Percentiles rank a stretch among this genome's conserved stretches.
phyloP scores from a whole-genome alignment of 108 stramenopile genomes.

The Conticribra guillardii region DNA sequence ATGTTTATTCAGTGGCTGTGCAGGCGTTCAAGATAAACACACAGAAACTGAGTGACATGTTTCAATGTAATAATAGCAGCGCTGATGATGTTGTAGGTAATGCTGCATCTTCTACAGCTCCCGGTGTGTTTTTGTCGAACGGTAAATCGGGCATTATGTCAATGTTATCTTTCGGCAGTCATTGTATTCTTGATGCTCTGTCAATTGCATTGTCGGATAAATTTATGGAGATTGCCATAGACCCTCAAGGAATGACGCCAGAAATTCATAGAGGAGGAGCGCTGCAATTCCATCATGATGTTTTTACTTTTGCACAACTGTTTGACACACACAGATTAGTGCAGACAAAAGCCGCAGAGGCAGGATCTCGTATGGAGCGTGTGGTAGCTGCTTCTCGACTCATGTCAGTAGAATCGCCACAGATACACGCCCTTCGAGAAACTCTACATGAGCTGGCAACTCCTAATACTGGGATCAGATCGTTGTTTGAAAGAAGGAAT shows the following conservation, averaged over 20 bases:
- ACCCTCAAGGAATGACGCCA: conserved; percentile 68
- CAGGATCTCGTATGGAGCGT: conserved; percentile 39
- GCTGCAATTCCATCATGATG: conserved; percentile 47
- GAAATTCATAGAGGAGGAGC: conserved; percentile 54
- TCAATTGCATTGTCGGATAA: conserved; percentile 59
- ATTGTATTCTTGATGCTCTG: conserved; percentile 37
- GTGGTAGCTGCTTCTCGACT: conserved; percentile 51
- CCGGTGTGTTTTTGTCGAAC: not conserved
- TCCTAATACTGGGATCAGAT: conserved; percentile 18
- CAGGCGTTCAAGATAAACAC: conserved; percentile 16
- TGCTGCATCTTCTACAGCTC: not conserved
- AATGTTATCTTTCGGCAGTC: conserved; percentile 26
- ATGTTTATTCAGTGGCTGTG: conserved; percentile 30
- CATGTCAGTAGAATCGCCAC: conserved; percentile 50
- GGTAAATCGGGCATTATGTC: not conserved
- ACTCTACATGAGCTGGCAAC: conserved; percentile 58
- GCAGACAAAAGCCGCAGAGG: conserved; percentile 13
- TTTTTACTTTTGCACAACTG: conserved; percentile 19
- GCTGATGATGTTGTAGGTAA: not conserved
- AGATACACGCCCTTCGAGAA: conserved; percentile 40
- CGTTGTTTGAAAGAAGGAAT: conserved; percentile 11
- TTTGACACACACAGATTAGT: conserved; percentile 5
- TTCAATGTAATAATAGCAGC: not conserved
- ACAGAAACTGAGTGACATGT: conserved; percentile 6
- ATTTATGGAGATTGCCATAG: conserved; percentile 73